A percentile compares a stretch with the other conserved stretches of the same genome.
Evolutionary conservation across 192 early-diverging fungal species (phyloP).

Genomic region (Physocladia obscura): DNA sequence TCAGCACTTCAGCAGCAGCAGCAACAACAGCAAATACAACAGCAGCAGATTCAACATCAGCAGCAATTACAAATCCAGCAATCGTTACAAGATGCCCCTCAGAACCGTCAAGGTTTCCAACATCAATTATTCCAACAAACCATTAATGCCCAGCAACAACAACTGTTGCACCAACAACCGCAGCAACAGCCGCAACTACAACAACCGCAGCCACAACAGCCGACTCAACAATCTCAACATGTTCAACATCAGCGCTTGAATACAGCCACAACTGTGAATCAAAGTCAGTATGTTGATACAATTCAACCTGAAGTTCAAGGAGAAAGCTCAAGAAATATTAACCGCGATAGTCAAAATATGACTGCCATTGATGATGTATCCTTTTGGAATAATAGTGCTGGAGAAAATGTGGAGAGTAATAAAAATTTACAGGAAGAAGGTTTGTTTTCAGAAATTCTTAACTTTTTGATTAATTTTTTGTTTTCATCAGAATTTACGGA

Average conservation of each 20-base stretch:
- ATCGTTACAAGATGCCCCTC: background rate
- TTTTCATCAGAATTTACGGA: background rate
- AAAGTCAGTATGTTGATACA: too few relatives aligned
- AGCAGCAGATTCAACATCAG: background rate
- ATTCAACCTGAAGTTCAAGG: too few relatives aligned
- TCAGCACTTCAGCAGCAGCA: slow-evolving; percentile 2
- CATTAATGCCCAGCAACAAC: background rate
- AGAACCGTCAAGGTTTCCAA: background rate
- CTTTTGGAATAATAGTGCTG: too few relatives aligned
- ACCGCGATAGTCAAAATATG: too few relatives aligned
- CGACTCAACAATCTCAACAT: background rate
- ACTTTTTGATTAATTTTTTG: background rate
- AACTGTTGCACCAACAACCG: background rate
- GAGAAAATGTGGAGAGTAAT: too few relatives aligned
- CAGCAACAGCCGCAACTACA: background rate
- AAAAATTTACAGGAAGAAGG: too few relatives aligned
- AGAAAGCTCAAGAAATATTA: too few relatives aligned
- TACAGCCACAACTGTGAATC: too few relatives aligned
- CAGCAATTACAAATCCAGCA: background rate
- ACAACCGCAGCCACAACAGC: background rate
- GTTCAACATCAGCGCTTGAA: too few relatives aligned
- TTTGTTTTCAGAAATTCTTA: too few relatives aligned
- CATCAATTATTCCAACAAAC: background rate
- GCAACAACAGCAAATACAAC: background rate
- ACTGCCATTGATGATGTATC: too few relatives aligned